A percentile compares a stretch with the other conserved stretches of the same genome.
Conservation (phyloP, 768 basidiomycete species). For the Phanerochaete carnosa region DNA sequence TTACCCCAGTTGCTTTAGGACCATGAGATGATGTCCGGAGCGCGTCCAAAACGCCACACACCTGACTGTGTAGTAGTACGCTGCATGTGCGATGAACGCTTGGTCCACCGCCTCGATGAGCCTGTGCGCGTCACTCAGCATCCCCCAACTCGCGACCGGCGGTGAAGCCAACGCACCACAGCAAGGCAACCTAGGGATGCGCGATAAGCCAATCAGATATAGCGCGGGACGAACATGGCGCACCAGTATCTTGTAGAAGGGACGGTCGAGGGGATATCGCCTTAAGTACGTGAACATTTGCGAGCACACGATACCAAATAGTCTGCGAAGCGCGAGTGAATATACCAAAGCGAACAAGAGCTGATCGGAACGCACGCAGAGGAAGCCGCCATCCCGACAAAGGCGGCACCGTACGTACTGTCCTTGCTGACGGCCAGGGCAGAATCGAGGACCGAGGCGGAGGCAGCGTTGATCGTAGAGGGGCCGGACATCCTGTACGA, state of each 20-base stretch:
- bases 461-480: background rate
- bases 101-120: conserved; percentile 46
- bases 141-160: background rate
- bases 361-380: conserved; percentile 23
- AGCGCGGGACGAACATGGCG: conserved; percentile 21
- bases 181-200: conserved; percentile 25
- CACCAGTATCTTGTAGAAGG: conserved; percentile 49
- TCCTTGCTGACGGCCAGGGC: conserved; percentile 23
- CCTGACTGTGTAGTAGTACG: conserved; percentile 56
- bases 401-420: conserved; percentile 58
- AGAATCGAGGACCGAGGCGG: background rate
- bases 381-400: conserved; percentile 57
- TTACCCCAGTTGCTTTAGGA: conserved; percentile 23
- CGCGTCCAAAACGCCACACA: conserved; percentile 26
- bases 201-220: background rate
- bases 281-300: conserved; percentile 55
- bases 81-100: conserved; percentile 45
- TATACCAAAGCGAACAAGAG: background rate
- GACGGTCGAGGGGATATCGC: conserved; percentile 51
- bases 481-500: background rate
- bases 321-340: conserved; percentile 19
- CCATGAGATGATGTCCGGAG: background rate
- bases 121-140: conserved; percentile 29
- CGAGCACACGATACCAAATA: conserved; percentile 51
- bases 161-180: conserved; percentile 26